These are phyloP conservation scores for Colletotrichum eleusines DNA, from an alignment of 2,329 filamentous ascomycete species.

Conservation along the genomic window DNA sequence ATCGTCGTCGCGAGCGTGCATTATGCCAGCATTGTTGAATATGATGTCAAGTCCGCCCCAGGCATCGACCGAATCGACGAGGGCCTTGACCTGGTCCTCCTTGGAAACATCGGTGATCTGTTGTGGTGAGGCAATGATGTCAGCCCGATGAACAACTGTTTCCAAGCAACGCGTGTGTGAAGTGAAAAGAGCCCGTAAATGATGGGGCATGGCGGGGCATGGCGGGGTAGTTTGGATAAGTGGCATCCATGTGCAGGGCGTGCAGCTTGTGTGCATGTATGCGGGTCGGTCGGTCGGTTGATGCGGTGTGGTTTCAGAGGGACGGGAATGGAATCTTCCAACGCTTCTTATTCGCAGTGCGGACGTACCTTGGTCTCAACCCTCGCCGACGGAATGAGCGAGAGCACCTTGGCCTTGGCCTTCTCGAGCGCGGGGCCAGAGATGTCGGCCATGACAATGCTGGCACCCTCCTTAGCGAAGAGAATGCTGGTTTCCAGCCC, in stretches of 20 bases:
- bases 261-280: conserved; percentile 26
- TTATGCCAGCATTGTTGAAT: conserved; percentile 98
- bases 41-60: conserved; percentile 93
- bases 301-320: conserved; percentile 28
- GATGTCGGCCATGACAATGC: conserved; percentile 87
- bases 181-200: not conserved
- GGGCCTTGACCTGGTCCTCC: conserved; percentile 80
- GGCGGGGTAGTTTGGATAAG: conserved; percentile 39
- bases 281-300: conserved; percentile 43
- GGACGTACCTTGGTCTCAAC: conserved; percentile 69
- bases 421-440: conserved; percentile 82
- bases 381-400: conserved; percentile 74
- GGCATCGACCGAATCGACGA: conserved; percentile 79
- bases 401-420: conserved; percentile 79
- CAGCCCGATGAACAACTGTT: not conserved
- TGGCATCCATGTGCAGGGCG: no score
- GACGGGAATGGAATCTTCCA: conserved; percentile 22
- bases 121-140: not conserved
- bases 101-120: conserved; percentile 81
- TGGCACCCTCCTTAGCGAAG: conserved; percentile 89
- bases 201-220: conserved; percentile 21
- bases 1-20: conserved; percentile 86
- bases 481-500: conserved; percentile 92
- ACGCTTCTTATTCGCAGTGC: conserved; percentile 29
- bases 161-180: not conserved